Conservation (phyloP, 352 stramenopile species). For the Pythium phragmiticola region DNA sequence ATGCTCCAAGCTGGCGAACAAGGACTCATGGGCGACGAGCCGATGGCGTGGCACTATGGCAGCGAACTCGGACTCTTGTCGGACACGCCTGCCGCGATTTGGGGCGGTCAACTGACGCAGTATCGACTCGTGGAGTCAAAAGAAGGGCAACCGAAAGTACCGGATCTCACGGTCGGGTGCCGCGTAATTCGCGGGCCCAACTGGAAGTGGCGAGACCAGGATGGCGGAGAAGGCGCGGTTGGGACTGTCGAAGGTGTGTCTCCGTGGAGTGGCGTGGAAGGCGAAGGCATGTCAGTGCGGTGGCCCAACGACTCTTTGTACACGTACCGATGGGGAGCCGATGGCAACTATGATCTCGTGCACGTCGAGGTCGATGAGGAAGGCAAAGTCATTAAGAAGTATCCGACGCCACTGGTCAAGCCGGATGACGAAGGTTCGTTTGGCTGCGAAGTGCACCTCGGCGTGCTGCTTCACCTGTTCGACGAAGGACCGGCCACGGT, state of each 20-base stretch:
- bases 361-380: slow-evolving; percentile 84
- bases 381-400: slow-evolving; percentile 63
- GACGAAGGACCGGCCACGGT: slow-evolving; percentile 16
- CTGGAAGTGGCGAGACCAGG: slow-evolving; percentile 90
- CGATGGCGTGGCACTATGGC: slow-evolving; percentile 57
- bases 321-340: slow-evolving; percentile 86
- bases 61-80: slow-evolving; percentile 74
- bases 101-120: slow-evolving; percentile 78
- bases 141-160: slow-evolving; percentile 42
- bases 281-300: slow-evolving; percentile 86
- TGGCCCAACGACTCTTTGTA: slow-evolving; percentile 89
- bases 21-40: slow-evolving; percentile 69
- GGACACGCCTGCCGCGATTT: slow-evolving; percentile 64
- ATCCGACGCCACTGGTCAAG: slow-evolving; percentile 71
- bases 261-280: slow-evolving; percentile 86
- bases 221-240: slow-evolving; percentile 82
- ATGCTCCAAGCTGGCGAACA: slow-evolving; percentile 62
- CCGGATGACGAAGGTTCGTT: slow-evolving; percentile 74
- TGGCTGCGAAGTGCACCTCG: slow-evolving; percentile 73
- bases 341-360: slow-evolving; percentile 85
- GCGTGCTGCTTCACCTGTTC: slow-evolving; percentile 74
- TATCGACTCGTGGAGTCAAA: slow-evolving; percentile 49
- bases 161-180: slow-evolving; percentile 74
- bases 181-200: slow-evolving; percentile 89
- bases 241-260: slow-evolving; percentile 83